A percentile compares a stretch with the other conserved stretches of the same genome.
phyloP scores from a whole-genome alignment of 2,329 filamentous ascomycete genomes.

The Cercospora janseana region DNA sequence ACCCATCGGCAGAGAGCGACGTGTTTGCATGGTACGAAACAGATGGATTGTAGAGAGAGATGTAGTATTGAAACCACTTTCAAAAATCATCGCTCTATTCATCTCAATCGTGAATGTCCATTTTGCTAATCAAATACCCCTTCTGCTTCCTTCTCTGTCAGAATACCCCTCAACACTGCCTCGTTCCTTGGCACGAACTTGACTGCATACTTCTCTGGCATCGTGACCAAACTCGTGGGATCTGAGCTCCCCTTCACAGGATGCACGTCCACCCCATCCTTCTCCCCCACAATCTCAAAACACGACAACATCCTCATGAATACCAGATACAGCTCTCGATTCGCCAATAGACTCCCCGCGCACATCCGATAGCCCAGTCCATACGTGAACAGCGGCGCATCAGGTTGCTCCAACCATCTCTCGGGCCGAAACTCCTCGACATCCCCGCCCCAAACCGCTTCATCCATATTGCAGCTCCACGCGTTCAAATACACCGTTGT shows the following conservation, averaged over 20 bases:
- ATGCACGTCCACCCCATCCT: constrained; percentile 58
- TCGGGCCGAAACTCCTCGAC: constrained; percentile 58
- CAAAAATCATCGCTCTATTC: not conserved
- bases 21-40: constrained; percentile 6
- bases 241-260: constrained; percentile 59
- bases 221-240: constrained; percentile 59
- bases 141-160: constrained; percentile 25
- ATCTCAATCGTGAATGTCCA: not conserved
- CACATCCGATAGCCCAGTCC: constrained; percentile 68
- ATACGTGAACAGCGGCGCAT: constrained; percentile 64
- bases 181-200: constrained; percentile 45
- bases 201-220: constrained; percentile 54
- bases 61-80: not conserved
- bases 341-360: constrained; percentile 61
- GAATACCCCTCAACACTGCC: constrained; percentile 18
- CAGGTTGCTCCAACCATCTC: constrained; percentile 60
- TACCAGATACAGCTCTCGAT: constrained; percentile 63
- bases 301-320: constrained; percentile 62
- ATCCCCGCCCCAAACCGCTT: constrained; percentile 43
- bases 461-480: constrained; percentile 65
- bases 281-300: constrained; percentile 54
- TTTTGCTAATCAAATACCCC: constrained; percentile 17
- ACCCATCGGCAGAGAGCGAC: not conserved
- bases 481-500: constrained; percentile 66
- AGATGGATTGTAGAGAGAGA: not conserved